These are phyloP conservation scores for Harrya chromipes DNA, from an alignment of 768 basidiomycete genomes.

Conservation along the genomic window DNA sequence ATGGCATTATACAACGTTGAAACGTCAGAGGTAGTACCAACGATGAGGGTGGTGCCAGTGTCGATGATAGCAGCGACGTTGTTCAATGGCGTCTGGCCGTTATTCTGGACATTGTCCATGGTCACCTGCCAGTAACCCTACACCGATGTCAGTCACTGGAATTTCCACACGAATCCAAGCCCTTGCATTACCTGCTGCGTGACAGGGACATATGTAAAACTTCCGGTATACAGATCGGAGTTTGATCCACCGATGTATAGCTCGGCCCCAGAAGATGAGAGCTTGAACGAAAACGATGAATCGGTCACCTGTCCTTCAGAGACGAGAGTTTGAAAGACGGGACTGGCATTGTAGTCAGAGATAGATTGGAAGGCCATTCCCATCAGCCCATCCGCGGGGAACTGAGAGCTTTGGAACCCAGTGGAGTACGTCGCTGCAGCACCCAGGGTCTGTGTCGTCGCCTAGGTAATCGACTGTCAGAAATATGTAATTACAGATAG, in stretches of 20 bases:
- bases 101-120: conserved; percentile 5
- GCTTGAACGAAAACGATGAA: conserved; percentile 46
- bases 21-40: conserved; percentile 5
- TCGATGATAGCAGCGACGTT: conserved; percentile 13
- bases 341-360: conserved; percentile 31
- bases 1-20: not conserved
- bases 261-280: conserved; percentile 36
- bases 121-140: conserved; percentile 15
- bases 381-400: conserved; percentile 22
- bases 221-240: conserved; percentile 35
- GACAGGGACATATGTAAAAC: conserved; percentile 32
- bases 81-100: not conserved
- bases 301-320: conserved; percentile 32
- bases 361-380: conserved; percentile 42
- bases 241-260: conserved; percentile 43
- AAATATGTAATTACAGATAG: not conserved
- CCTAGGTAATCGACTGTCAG: conserved; percentile 3
- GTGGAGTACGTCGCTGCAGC: conserved; percentile 1
- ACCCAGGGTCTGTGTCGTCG: conserved; percentile 7
- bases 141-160: conserved; percentile 2
- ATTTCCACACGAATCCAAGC: not conserved
- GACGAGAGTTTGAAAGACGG: conserved; percentile 42
- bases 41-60: conserved; percentile 21
- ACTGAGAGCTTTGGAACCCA: not conserved
- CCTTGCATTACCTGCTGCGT: conserved; percentile 16